A percentile compares a stretch with the other conserved stretches of the same genome.
Conservation (phyloP, 108 stramenopile genomes). For the Discostella pseudostelligera region DNA sequence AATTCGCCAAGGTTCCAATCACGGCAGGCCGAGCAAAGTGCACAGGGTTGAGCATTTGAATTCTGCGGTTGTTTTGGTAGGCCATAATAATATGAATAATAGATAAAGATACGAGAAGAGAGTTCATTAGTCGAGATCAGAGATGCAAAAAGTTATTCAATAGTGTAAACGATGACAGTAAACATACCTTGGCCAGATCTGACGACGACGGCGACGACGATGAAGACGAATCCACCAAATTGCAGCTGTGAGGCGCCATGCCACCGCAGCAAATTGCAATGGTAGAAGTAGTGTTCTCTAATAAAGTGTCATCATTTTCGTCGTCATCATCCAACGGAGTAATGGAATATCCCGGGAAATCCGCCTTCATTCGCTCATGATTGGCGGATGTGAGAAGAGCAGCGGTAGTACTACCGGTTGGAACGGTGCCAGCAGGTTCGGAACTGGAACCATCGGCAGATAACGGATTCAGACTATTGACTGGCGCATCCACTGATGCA, state of each 20-base stretch:
- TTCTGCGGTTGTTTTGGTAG: conserved; percentile 9
- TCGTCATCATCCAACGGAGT: not conserved
- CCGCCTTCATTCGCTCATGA: not conserved
- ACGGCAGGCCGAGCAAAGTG: conserved; percentile 45
- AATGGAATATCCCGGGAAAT: conserved; percentile 8
- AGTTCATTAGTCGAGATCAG: not conserved
- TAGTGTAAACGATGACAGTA: too few relatives aligned
- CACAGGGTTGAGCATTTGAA: conserved; percentile 23
- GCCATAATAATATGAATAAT: not conserved
- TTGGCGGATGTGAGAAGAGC: not conserved
- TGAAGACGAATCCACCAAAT: conserved; percentile 5
- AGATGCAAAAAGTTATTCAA: conserved; percentile 4
- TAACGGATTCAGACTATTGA: not conserved
- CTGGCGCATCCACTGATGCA: not conserved
- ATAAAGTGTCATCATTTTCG: not conserved
- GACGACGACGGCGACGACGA: not conserved
- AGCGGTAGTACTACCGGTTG: not conserved
- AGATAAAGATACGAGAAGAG: not conserved
- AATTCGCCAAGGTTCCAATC: conserved; percentile 50
- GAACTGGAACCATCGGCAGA: too few relatives aligned
- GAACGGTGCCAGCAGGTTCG: not conserved
- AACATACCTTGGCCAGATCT: conserved; percentile 18
- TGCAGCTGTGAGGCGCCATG: conserved; percentile 26
- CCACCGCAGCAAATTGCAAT: conserved; percentile 3
- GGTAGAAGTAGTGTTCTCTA: not conserved